These are phyloP conservation scores for Blastobotrys robertii DNA, from an alignment of 805 yeast species.

Conservation along the genomic window DNA sequence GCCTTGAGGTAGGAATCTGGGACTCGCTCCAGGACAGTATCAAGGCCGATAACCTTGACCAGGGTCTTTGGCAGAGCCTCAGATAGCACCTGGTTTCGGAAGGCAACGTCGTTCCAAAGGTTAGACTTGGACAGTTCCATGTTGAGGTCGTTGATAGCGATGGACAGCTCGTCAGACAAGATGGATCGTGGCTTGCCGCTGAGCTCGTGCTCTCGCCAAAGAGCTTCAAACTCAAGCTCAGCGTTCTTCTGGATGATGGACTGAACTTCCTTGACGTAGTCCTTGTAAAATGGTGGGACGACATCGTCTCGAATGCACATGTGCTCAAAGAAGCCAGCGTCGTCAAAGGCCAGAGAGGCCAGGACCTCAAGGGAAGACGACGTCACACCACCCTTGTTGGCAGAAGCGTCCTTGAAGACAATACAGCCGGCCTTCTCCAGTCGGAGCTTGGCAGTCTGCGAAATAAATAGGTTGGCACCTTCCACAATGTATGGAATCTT, in stretches of 20 bases:
- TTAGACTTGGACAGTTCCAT: slow-evolving; percentile 76
- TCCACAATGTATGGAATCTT: slow-evolving; percentile 84
- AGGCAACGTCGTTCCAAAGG: slow-evolving; percentile 72
- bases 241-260: slow-evolving; percentile 68
- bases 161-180: slow-evolving; percentile 74
- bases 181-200: slow-evolving; percentile 52
- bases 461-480: slow-evolving; percentile 93
- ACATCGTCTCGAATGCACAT: slow-evolving; percentile 55
- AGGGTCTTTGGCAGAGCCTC: slow-evolving; percentile 74
- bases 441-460: slow-evolving; percentile 84
- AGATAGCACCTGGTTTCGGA: slow-evolving; percentile 66
- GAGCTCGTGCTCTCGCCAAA: slow-evolving; percentile 65
- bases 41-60: slow-evolving; percentile 50
- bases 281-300: slow-evolving; percentile 65
- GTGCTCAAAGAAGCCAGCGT: slow-evolving; percentile 62
- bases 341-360: slow-evolving; percentile 87
- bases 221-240: slow-evolving; percentile 68
- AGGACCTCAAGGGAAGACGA: slow-evolving; percentile 92
- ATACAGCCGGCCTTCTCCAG: slow-evolving; percentile 82
- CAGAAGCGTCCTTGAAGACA: slow-evolving; percentile 90
- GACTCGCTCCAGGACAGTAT: slow-evolving; percentile 59
- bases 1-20: slow-evolving; percentile 86
- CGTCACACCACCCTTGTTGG: slow-evolving; percentile 98
- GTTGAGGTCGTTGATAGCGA: slow-evolving; percentile 72
- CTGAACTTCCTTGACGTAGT: slow-evolving; percentile 83